Evolutionary conservation across 768 basidiomycete genomes (phyloP).

Genomic region (Boletus speciosus): DNA sequence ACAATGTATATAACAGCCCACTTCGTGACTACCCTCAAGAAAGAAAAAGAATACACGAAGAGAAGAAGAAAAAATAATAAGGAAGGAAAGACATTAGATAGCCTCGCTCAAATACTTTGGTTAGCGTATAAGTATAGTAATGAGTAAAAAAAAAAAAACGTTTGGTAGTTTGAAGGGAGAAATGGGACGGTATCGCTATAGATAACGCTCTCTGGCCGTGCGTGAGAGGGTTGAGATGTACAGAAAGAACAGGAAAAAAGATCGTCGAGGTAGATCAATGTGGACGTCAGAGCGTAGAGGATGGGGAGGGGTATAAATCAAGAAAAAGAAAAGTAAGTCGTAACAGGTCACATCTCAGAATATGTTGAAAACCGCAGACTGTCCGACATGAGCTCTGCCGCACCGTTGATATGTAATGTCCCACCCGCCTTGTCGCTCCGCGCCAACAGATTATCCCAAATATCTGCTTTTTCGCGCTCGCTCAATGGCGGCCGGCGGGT

Average conservation of each 20-base stretch:
- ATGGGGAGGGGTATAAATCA: background rate
- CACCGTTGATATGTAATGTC: conserved; percentile 54
- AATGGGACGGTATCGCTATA: conserved; percentile 5
- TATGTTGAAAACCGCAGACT: conserved; percentile 36
- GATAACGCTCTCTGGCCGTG: conserved; percentile 4
- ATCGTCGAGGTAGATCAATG: conserved; percentile 1
- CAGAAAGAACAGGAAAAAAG: background rate
- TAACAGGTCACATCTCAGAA: conserved; percentile 18
- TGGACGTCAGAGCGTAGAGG: background rate
- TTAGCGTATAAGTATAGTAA: conserved; percentile 2
- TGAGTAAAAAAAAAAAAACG: background rate
- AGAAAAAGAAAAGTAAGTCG: background rate
- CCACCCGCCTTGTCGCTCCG: conserved; percentile 70
- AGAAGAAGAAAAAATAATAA: background rate
- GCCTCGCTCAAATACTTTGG: conserved; percentile 1
- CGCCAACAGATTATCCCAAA: conserved; percentile 67
- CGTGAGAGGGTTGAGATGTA: conserved; percentile 7
- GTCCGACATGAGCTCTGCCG: conserved; percentile 41
- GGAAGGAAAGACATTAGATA: background rate
- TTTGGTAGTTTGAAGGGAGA: background rate
- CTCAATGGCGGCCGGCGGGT: conserved; percentile 42
- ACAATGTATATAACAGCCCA: background rate
- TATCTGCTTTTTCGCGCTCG: conserved; percentile 67
- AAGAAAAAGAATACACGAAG: background rate
- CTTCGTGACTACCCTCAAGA: background rate